Conservation (phyloP, 2,329 filamentous ascomycete species). For the Colletotrichum sp. region DNA sequence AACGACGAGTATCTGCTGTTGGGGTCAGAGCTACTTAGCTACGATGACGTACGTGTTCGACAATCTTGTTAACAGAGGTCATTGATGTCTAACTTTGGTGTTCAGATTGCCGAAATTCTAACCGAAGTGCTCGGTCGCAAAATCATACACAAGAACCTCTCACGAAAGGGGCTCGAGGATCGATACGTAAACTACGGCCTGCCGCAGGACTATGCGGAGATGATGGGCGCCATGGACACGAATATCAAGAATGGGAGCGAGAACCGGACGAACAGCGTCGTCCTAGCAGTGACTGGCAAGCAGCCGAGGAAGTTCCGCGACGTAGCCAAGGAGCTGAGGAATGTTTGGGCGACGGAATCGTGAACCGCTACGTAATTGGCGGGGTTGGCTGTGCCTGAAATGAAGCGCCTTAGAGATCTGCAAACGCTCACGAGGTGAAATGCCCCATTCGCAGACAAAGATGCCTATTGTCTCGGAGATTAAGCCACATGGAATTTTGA, state of each 20-base stretch:
- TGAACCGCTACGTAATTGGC: not conserved
- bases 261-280: constrained; percentile 37
- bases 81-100: not conserved
- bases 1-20: constrained; percentile 45
- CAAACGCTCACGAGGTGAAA: not conserved
- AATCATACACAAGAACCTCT: constrained; percentile 39
- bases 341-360: not conserved
- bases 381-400: not conserved
- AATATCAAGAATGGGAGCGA: constrained; percentile 38
- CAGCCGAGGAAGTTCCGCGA: constrained; percentile 27
- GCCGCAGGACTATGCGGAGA: constrained; percentile 33
- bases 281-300: constrained; percentile 36
- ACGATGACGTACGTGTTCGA: constrained; percentile 31
- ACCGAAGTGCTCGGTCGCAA: constrained; percentile 33
- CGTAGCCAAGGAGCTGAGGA: not conserved
- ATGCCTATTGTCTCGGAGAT: not conserved
- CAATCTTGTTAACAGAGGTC: not conserved
- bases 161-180: constrained; percentile 29
- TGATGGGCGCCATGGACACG: constrained; percentile 37
- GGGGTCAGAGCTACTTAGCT: constrained; percentile 40
- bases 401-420: not conserved
- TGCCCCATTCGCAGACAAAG: not conserved
- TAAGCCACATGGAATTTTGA: not conserved
- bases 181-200: constrained; percentile 29
- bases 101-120: constrained; percentile 36